Evolutionary conservation across 768 basidiomycete genomes (phyloP).

Genomic region (Amanita fuliginea): DNA sequence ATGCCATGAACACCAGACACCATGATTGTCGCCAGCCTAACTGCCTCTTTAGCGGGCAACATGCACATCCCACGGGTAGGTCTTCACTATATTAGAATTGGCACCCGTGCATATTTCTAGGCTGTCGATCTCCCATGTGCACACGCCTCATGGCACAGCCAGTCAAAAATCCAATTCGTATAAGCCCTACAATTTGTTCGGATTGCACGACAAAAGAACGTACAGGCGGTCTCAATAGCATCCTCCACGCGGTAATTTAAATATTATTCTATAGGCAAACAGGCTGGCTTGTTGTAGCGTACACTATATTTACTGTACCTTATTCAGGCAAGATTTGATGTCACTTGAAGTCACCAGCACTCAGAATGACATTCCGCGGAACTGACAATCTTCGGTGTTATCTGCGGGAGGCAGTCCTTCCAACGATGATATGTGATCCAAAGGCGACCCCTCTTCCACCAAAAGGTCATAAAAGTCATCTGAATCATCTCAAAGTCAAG

Average conservation of each 20-base stretch:
- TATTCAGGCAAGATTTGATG: background rate
- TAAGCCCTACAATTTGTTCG: constrained; percentile 41
- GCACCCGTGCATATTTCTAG: constrained; percentile 17
- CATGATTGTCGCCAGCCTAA: constrained; percentile 55
- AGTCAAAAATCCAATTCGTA: constrained; percentile 59
- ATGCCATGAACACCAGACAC: constrained; percentile 55
- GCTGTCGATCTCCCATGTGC: constrained; percentile 46
- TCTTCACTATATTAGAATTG: background rate
- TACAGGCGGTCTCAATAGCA: background rate
- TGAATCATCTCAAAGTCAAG: constrained; percentile 29
- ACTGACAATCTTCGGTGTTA: constrained; percentile 35
- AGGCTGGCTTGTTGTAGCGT: background rate
- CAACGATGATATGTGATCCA: constrained; percentile 23
- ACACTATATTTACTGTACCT: background rate
- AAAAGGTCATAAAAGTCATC: constrained; percentile 33
- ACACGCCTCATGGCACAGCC: constrained; percentile 57
- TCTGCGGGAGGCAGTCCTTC: constrained; percentile 34
- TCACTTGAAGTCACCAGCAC: background rate
- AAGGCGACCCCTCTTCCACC: constrained; percentile 23
- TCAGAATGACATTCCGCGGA: constrained; percentile 18
- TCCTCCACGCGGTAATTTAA: background rate
- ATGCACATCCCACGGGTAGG: constrained; percentile 44
- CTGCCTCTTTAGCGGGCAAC: constrained; percentile 64
- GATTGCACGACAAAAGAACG: constrained; percentile 26
- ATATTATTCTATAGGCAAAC: background rate